Base-by-base conservation (phyloP, 2,329 filamentous ascomycete species). In the Talaromyces funiculosus region DNA sequence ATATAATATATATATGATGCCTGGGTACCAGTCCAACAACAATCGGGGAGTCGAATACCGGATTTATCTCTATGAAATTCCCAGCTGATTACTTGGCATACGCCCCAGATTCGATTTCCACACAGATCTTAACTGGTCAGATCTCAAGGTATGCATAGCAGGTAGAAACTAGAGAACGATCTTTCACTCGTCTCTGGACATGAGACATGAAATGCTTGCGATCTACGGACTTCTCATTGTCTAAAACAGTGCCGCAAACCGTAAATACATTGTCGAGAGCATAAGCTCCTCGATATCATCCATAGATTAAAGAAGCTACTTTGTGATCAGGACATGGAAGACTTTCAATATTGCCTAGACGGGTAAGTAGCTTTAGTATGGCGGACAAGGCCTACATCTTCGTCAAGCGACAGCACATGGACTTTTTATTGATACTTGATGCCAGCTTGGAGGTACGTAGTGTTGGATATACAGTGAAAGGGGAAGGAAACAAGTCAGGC, bases 401-500 rank as follows among this genome's bases (percentile, higher is more conserved):
- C 4, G 29, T 31, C 29, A n/a, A n/a, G n/a, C n/a, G n/a, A n/a
- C n/a, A n/a, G n/a, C n/a, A n/a, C n/a, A n/a, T n/a, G n/a, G n/a
- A n/a, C n/a, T n/a, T n/a, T n/a, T n/a, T n/a, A n/a, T n/a, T n/a
- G n/a, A n/a, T n/a, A n/a, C n/a, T n/a, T n/a, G 22, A 9, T 60
- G 57, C 31, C 47, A 29, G 14, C 0, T 2, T 7, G 20, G 18
- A 2, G 38, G 20, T n/a, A 9, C 1, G 29, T 49, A 60, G 29
- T 60, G 49, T 24, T 55, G 49, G 57, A 22, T 60, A 14, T 60
- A 45, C 29, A 35, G 38, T 47, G 22, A 54, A 10, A 38, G 43
- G 12, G 57, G 57, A 2, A 33, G 29, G 6, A 26, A 26, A 22
- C 51, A 60, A 40, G 40, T 55, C 10, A 47, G n/a, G n/a, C 40